Base-by-base conservation (phyloP, 331 rosid genomes). In the Quercus phellos region DNA sequence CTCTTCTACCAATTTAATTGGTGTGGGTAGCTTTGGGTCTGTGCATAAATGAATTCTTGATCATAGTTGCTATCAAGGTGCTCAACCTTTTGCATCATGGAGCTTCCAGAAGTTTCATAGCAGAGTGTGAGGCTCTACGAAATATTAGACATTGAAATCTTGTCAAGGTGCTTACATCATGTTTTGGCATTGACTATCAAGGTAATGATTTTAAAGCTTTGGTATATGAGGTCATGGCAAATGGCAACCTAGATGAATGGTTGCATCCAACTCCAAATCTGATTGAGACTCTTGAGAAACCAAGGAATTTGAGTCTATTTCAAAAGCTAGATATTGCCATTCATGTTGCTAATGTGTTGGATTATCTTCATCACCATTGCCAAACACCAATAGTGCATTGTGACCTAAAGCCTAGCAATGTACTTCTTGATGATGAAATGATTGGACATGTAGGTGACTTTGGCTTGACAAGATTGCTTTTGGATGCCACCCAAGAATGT, bases 371-470 rank as follows among this genome's bases (percentile, higher is more conserved):
- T 72, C 74, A 81, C 70, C 17, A 50, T 10, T 84, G 89, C 51
- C 77, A 90, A 63, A 75, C 82, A 8, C 72, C 89, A 6, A 81
- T 88, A 10, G 88, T 88, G 73, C 92, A 90, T 63, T 85, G 90
- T 72, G 90, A 90, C 30, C 70, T 88, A 56, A 88, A 88, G 85
- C 88, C 90, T 2, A 85, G 87, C 77, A 90, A 90, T 67, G 70
- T 84, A 8, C 90, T 90, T 21, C 92, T 90, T 46, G 88, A 89
- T 64, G 32, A 77, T 54, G 85, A 87, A 73, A 66, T 86, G 82
- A 85, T 83, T 11, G 88, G 89, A 3, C 88, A 81, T 32, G 86
- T 88, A 70, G 86, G 92, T 73, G 94, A 90, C 68, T 90, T 88
- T 19, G 92, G 92, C 9, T 74, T 90, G 61, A 90, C 90, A 51